phyloP scores from a whole-genome alignment of 2,329 filamentous ascomycete genomes.

The Tolypocladium paradoxum region DNA sequence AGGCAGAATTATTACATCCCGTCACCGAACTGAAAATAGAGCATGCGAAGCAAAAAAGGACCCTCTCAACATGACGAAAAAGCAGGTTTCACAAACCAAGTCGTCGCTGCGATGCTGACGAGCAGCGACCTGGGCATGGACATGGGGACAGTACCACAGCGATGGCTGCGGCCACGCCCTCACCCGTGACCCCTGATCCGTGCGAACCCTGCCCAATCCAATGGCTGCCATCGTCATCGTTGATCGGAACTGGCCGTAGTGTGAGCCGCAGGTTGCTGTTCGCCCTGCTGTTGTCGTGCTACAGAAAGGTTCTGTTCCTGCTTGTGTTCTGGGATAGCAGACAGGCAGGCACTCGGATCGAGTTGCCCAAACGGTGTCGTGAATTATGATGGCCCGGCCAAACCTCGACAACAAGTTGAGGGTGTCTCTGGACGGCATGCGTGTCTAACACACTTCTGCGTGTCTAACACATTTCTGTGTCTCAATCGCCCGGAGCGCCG shows the following conservation, averaged over 20 bases:
- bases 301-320: background rate
- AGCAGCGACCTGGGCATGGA: background rate
- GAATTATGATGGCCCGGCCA: background rate
- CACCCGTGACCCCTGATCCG: background rate
- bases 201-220: background rate
- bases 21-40: background rate
- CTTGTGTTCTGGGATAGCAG: background rate
- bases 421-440: slow-evolving; percentile 2
- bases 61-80: background rate
- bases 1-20: background rate
- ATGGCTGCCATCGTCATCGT: background rate
- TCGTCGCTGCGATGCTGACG: background rate
- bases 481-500: background rate
- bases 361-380: background rate
- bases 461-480: background rate
- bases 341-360: background rate
- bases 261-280: background rate
- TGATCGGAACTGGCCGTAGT: background rate
- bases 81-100: background rate
- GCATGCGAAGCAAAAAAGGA: background rate
- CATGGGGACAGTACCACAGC: background rate
- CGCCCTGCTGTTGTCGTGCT: background rate
- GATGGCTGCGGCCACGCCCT: background rate
- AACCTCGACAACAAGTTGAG: background rate
- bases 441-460: slow-evolving; percentile 2